Percentiles rank a stretch among this genome's conserved stretches.
Evolutionary conservation across 73 alveolate genomes (phyloP).

Genomic region (Paramecium pentaurelia): DNA sequence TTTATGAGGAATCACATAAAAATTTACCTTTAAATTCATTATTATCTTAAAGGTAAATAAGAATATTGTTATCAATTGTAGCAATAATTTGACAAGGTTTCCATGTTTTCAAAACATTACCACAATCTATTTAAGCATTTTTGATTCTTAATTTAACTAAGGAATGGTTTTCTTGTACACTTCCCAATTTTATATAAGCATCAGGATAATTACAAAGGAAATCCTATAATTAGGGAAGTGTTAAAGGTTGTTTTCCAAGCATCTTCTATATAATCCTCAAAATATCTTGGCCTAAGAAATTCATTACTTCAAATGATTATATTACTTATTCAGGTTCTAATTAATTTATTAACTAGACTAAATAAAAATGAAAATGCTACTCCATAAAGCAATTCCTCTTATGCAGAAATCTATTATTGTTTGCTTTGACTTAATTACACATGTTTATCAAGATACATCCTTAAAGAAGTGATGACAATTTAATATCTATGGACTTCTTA

Average conservation of each 20-base stretch:
- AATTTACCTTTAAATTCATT: constrained; percentile 4
- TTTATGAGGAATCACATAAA: background rate
- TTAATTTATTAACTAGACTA: background rate
- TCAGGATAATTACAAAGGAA: background rate
- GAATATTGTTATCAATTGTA: background rate
- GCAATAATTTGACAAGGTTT: background rate
- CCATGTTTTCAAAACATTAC: constrained; percentile 13
- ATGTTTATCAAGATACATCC: constrained; percentile 47
- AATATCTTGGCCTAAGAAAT: background rate
- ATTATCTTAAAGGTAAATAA: background rate
- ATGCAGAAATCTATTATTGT: background rate
- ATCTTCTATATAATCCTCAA: background rate
- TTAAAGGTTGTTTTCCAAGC: background rate
- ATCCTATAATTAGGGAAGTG: background rate
- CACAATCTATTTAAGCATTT: constrained; percentile 41
- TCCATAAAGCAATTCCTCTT: constrained; percentile 19
- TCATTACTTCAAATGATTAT: background rate
- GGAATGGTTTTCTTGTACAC: background rate
- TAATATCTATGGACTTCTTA: constrained; percentile 8
- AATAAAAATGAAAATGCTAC: background rate
- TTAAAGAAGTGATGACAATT: background rate
- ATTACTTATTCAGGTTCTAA: background rate
- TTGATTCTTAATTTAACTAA: background rate
- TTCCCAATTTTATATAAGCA: background rate
- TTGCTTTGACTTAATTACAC: background rate